These are phyloP conservation scores for Phtheirospermum japonicum DNA, from an alignment of 257 asterid species.

Conservation along the genomic window DNA sequence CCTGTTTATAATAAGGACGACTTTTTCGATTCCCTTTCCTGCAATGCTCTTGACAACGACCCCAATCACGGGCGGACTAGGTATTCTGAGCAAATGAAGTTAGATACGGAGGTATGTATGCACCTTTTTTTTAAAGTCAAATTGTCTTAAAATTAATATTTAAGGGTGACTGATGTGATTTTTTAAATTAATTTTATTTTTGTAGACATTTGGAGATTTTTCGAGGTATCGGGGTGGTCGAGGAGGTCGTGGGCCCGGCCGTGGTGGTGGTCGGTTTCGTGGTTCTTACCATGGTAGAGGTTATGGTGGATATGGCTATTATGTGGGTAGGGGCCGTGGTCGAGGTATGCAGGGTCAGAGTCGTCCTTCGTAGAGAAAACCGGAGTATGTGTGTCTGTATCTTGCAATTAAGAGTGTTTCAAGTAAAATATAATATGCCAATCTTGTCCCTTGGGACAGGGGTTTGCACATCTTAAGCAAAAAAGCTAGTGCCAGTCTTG, in stretches of 20 bases:
- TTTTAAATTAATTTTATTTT: not conserved
- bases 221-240: slow-evolving; percentile 85
- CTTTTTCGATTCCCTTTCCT: slow-evolving; percentile 82
- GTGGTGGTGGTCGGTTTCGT: slow-evolving; percentile 70
- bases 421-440: slow-evolving; percentile 25
- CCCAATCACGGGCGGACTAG: slow-evolving; percentile 61
- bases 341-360: slow-evolving; percentile 29
- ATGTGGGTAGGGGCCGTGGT: slow-evolving; percentile 47
- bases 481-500: not conserved
- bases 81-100: slow-evolving; percentile 87
- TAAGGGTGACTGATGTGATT: slow-evolving; percentile 29
- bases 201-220: slow-evolving; percentile 91
- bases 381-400: not conserved
- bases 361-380: slow-evolving; percentile 35
- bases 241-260: slow-evolving; percentile 70
- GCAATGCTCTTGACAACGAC: slow-evolving; percentile 49
- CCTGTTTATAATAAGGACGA: slow-evolving; percentile 82
- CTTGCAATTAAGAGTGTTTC: slow-evolving; percentile 13
- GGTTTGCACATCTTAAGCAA: not conserved
- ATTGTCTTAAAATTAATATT: not conserved
- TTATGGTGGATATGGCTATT: slow-evolving; percentile 48
- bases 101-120: slow-evolving; percentile 74
- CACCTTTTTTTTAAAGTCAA: not conserved
- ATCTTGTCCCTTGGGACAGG: slow-evolving; percentile 22
- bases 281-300: slow-evolving; percentile 72